Percentiles rank a stretch among this genome's conserved stretches.
Evolutionary conservation across 495 filamentous ascomycete species (phyloP).

Genomic region (Emericellopsis terricola): DNA sequence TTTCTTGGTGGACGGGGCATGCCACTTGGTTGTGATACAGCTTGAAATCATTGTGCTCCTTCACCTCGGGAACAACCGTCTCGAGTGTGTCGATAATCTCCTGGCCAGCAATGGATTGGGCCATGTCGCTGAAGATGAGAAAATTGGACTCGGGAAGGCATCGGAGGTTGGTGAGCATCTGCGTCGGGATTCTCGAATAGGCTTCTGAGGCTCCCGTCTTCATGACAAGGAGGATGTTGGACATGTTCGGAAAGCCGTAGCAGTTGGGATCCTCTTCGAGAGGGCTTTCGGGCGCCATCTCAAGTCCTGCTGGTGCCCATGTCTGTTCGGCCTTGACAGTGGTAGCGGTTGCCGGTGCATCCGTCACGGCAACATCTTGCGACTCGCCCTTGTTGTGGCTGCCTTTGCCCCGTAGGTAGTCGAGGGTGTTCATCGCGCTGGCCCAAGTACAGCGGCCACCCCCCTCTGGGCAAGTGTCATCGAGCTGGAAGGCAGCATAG

Average conservation of each 20-base stretch:
- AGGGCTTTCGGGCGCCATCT: too few relatives aligned
- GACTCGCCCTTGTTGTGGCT: too few relatives aligned
- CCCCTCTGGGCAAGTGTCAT: too few relatives aligned
- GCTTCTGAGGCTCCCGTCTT: slow-evolving; percentile 41
- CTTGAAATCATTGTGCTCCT: slow-evolving; percentile 30
- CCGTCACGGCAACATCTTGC: too few relatives aligned
- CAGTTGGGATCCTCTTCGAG: background rate
- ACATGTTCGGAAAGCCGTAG: slow-evolving; percentile 15
- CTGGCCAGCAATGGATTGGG: slow-evolving; percentile 28
- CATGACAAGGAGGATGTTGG: slow-evolving; percentile 27
- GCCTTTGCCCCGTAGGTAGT: too few relatives aligned
- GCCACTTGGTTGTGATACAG: slow-evolving; percentile 31
- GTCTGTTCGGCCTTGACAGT: too few relatives aligned
- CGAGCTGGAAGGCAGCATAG: too few relatives aligned
- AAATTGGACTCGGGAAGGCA: slow-evolving; percentile 34
- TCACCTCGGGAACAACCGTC: slow-evolving; percentile 18
- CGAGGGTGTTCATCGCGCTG: too few relatives aligned
- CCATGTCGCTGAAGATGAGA: slow-evolving; percentile 40
- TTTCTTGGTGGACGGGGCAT: slow-evolving; percentile 21
- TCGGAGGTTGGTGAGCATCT: slow-evolving; percentile 32
- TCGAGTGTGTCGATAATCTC: slow-evolving; percentile 32
- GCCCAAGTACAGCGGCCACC: too few relatives aligned
- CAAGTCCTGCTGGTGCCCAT: background rate
- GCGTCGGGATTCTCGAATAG: slow-evolving; percentile 31
- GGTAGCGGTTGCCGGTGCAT: too few relatives aligned